Evolutionary conservation across 2,329 filamentous ascomycete species (phyloP), one percentile per base, ranked within the genome.

Genomic region (Ampelomyces quisqualis): DNA sequence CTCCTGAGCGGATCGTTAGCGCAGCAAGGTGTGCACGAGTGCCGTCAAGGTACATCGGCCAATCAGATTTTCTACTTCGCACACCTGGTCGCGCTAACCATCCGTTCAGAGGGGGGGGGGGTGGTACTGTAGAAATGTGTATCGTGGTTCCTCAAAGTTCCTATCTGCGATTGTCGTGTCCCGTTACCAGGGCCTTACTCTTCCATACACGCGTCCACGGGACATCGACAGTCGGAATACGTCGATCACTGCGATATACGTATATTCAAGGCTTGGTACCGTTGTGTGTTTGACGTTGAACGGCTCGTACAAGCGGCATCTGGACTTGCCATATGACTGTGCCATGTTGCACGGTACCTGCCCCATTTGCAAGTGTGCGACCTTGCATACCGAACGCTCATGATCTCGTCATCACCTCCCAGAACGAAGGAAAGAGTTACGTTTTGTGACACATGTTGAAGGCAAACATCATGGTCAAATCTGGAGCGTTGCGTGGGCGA

Each of bases 171-270:
- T 31, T 47, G 43, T 44, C 37, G 55, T 51, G 44, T 49, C 43
- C 19, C 36, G 7, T 10, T 13, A 41, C 43, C 37, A 43, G 42
- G 31, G 29, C 27, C 23, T 5, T 34, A 15, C 9, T 10, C 29
- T 43, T 21, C 31, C 31, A 28, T 27, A 29, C 34, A 20, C 24
- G 27, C 38, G 20, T 31, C 41, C 41, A 34, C 40, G 51, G 53
- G 36, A 49, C n/a, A n/a, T n/a, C n/a, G n/a, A n/a, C n/a, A 38
- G 28, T 34, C 41, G 34, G 43, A 33, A 38, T 41, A 41, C 39
- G 36, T 46, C 36, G 48, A 52, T 57, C 38, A 27, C 20, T 46
- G 38, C 42, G 53, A 58, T 57, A 54, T 51, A 45, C 26, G 34
- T 34, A 28, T 29, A 10, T 6, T 14, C 7, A 13, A 19, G 23